Evolutionary conservation across 1,284 basidiomycete genomes (phyloP), one percentile per base, ranked within the genome.

Genomic region (Tilletia caries): DNA sequence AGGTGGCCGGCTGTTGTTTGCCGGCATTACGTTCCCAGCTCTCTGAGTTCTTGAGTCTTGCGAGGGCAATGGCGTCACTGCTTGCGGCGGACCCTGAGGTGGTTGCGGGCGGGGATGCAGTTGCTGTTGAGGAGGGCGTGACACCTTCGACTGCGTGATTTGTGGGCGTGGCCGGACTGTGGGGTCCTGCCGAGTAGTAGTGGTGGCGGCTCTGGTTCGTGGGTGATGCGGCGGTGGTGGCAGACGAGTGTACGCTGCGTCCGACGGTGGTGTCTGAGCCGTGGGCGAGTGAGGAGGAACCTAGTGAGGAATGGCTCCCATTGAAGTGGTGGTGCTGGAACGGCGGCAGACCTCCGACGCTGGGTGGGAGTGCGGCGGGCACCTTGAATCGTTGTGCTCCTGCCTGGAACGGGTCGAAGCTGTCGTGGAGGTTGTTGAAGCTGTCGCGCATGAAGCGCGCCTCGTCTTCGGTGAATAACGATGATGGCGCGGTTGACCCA

Each of bases 331-430:
- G 64, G 8, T 23, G 48, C 23, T 65, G 64, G 34, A 50, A 29
- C 5, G 48, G 48, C 41, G 64, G 25, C 54, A 60, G 23, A 32
- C 54, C 54, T 2, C 67, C 75, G 37, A 76, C 70, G 66, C 73
- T 73, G 23, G 77, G 71, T 1, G 78, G 78, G 2, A 79, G 68
- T 2, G 77, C 43, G 15, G 71, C 70, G 2, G 78, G 78, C 1
- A 79, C 78, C 43, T 79, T 79, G 73, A 79, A 79, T 52, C 76
- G 76, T 18, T 75, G 76, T 12, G 76, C 75, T 27, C 77, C 76
- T 46, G 77, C 69, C 37, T 73, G 77, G 70, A 79, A 79, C 20
- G 78, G 78, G 58, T 79, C 78, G 46, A 79, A 79, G 13, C 70
- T 71, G 23, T 79, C 76, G 1, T 74, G 76, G 6, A 60, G 8